Evolutionary conservation across 2,329 filamentous ascomycete species (phyloP), one percentile per base, ranked within the genome.

Genomic region (Scopulariopsis brevicaulis): DNA sequence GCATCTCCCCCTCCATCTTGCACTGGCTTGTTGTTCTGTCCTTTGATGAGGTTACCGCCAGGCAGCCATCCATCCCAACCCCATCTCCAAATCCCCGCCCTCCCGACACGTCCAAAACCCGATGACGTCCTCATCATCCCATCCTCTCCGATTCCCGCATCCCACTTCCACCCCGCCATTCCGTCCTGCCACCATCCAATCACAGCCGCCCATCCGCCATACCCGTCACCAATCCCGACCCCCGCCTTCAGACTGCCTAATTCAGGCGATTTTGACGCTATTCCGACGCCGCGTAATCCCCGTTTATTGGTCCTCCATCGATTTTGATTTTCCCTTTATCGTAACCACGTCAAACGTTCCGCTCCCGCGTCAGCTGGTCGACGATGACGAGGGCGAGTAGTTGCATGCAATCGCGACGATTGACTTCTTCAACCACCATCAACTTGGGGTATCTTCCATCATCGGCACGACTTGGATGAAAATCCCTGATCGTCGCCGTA

Each of bases 261-360:
- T 50, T 11, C 2, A 24, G 51, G 28, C n/a, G 34, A 15, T 35
- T 57, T 58, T 57, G 59, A 59, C 46, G 54, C 59, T 59, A 58
- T 59, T 59, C 58, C 50, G 34, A 46, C 28, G 40, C 34, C 18
- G 51, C 14, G n/a, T 20, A 25, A 43, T 53, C 14, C 2, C 25
- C 28, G 55, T 35, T 56, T 35, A 59, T 59, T 55, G 57, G 57
- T 15, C 34, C 14, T n/a, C 40, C 40, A 6, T 46, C 40, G 40
- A 46, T 46, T 46, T n/a, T 3, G 14, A n/a, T n/a, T 46, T 46
- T n/a, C 18, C 4, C 18, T n/a, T 4, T 7, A 32, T 32, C 28
- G 28, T 14, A 2, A 46, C 40, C 37, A n/a, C 40, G 40, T 14
- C n/a, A 15, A 7, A 7, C 40, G 15, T 6, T n/a, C 40, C 14